phyloP scores from a whole-genome alignment of 2,329 filamentous ascomycete genomes.

The Penicillium rolfsii region DNA sequence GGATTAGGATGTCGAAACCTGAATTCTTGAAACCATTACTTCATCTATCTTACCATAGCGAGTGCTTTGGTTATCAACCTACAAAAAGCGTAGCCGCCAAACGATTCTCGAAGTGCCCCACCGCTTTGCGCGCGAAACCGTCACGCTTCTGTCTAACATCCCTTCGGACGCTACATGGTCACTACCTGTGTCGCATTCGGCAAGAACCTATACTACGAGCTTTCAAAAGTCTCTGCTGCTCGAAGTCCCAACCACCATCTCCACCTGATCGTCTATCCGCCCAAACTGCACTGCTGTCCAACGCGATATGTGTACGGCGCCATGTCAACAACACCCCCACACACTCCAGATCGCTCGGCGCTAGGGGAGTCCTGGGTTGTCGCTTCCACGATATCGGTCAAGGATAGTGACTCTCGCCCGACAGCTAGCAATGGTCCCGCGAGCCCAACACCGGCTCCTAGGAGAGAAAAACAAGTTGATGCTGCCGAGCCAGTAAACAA shows the following conservation, averaged over 20 bases:
- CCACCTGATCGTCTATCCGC: not conserved
- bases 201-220: not conserved
- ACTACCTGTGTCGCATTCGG: constrained; percentile 6
- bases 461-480: constrained; percentile 6
- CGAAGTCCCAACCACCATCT: not conserved
- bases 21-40: not conserved
- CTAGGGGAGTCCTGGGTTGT: constrained; percentile 46
- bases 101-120: constrained; percentile 22
- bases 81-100: not conserved
- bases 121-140: constrained; percentile 25
- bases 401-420: constrained; percentile 15
- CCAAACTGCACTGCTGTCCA: constrained; percentile 16
- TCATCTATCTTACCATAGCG: not conserved
- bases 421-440: constrained; percentile 9
- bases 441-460: constrained; percentile 15
- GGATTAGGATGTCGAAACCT: not conserved
- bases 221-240: not conserved
- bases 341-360: constrained; percentile 23
- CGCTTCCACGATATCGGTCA: constrained; percentile 27
- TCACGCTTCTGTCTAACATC: constrained; percentile 7
- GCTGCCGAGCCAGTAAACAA: constrained; percentile 6
- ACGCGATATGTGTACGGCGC: constrained; percentile 23
- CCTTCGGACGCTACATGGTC: not conserved
- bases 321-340: constrained; percentile 23
- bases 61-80: not conserved